phyloP scores from a whole-genome alignment of 768 basidiomycete genomes.

The Psilocybe cyanescens region DNA sequence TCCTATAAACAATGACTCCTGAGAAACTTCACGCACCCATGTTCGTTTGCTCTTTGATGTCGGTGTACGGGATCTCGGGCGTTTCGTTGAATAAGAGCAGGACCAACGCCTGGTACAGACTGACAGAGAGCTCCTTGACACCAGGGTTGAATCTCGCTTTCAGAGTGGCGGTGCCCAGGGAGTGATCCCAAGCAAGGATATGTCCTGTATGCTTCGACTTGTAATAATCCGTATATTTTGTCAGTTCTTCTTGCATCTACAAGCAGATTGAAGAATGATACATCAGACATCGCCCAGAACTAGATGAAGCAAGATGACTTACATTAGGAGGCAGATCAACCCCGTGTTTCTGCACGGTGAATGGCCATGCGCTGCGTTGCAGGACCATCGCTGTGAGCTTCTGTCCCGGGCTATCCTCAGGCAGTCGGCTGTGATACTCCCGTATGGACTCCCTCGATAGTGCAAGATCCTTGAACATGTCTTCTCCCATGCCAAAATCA shows the following conservation, averaged over 20 bases:
- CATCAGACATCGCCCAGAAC: slow-evolving; percentile 4
- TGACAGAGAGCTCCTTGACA: slow-evolving; percentile 87
- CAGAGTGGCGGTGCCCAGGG: slow-evolving; percentile 82
- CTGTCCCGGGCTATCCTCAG: slow-evolving; percentile 38
- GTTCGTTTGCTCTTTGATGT: slow-evolving; percentile 68
- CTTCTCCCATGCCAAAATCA: slow-evolving; percentile 91
- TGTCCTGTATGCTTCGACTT: slow-evolving; percentile 76
- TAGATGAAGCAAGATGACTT: slow-evolving; percentile 24
- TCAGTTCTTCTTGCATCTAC: slow-evolving; percentile 78
- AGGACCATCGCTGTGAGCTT: slow-evolving; percentile 80
- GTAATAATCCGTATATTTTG: slow-evolving; percentile 71
- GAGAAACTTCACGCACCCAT: slow-evolving; percentile 61
- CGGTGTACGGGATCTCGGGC: slow-evolving; percentile 59
- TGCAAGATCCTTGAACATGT: slow-evolving; percentile 93
- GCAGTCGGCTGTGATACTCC: slow-evolving; percentile 59
- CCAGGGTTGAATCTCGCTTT: slow-evolving; percentile 68
- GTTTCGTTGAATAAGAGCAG: slow-evolving; percentile 84
- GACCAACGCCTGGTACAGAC: slow-evolving; percentile 88
- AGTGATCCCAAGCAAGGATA: slow-evolving; percentile 84
- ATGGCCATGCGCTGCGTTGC: slow-evolving; percentile 91
- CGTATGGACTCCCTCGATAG: slow-evolving; percentile 75
- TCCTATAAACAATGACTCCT: neutral
- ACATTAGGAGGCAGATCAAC: slow-evolving; percentile 60
- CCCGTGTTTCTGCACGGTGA: slow-evolving; percentile 52
- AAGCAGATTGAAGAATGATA: slow-evolving; percentile 9